Conservation (phyloP, 1,139 yeast genomes). For the Taphrina deformans region DNA sequence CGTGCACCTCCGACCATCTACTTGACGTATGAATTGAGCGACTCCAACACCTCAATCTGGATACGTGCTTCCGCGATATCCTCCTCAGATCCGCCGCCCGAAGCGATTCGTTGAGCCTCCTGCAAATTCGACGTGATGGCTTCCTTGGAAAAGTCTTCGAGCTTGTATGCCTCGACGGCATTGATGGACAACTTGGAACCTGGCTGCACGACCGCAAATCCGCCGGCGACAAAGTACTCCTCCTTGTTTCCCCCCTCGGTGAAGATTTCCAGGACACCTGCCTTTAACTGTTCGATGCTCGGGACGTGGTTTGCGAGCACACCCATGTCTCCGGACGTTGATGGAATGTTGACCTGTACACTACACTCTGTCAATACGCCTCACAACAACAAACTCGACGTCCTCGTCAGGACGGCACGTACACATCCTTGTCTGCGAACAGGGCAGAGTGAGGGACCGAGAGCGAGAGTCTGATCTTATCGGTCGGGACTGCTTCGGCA, state of each 20-base stretch:
- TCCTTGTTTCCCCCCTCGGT: slow-evolving; percentile 75
- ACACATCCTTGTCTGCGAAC: slow-evolving; percentile 35
- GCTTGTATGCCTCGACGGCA: slow-evolving; percentile 93
- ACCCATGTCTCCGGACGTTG: slow-evolving; percentile 96
- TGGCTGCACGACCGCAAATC: slow-evolving; percentile 95
- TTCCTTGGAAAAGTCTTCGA: slow-evolving; percentile 81
- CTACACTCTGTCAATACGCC: no score
- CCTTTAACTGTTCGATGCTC: slow-evolving; percentile 91
- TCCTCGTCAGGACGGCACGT: no score
- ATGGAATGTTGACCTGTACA: slow-evolving; percentile 94
- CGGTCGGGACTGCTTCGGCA: slow-evolving; percentile 57
- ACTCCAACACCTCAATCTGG: slow-evolving; percentile 67
- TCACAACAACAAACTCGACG: no score
- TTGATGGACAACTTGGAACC: slow-evolving; percentile 87
- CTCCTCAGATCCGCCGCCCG: slow-evolving; percentile 74
- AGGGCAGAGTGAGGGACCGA: slow-evolving; percentile 69
- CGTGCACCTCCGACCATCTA: no score
- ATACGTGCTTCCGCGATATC: slow-evolving; percentile 94
- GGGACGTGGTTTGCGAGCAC: slow-evolving; percentile 98
- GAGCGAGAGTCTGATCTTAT: slow-evolving; percentile 80
- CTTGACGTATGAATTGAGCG: slow-evolving; percentile 33
- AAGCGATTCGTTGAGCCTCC: slow-evolving; percentile 91
- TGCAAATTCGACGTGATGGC: slow-evolving; percentile 78
- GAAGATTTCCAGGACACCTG: slow-evolving; percentile 92
- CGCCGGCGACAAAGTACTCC: slow-evolving; percentile 89